Conservation (phyloP, 2,329 filamentous ascomycete genomes). For the Chaetomium sp. region DNA sequence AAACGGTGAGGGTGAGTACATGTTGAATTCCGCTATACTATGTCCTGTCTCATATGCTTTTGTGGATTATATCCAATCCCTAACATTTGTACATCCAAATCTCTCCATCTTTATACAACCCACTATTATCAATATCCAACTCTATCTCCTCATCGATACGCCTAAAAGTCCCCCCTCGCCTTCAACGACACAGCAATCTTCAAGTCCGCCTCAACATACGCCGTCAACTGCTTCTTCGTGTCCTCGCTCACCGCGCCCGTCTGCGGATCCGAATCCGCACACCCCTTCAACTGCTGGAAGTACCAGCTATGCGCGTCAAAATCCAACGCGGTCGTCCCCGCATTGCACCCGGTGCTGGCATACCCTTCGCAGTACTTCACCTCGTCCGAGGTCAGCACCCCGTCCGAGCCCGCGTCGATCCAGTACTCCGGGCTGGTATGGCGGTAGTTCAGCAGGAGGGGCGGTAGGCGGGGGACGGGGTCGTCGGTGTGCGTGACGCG, state of each 20-base stretch:
- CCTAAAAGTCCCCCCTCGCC: too few species aligned
- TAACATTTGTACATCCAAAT: too few species aligned
- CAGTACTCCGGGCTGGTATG: constrained; percentile 68
- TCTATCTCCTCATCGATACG: too few species aligned
- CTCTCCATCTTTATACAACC: too few species aligned
- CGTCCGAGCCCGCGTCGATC: constrained; percentile 36
- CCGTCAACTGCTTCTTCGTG: neutral
- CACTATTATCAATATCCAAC: too few species aligned
- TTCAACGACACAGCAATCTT: too few species aligned
- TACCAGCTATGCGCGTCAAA: constrained; percentile 43
- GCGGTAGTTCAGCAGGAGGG: constrained; percentile 52
- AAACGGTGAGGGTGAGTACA: too few species aligned
- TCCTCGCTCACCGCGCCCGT: constrained; percentile 33
- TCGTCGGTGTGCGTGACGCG: constrained; percentile 63
- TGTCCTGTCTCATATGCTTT: too few species aligned
- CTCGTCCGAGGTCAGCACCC: constrained; percentile 32
- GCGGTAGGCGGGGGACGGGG: constrained; percentile 61
- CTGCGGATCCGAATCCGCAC: constrained; percentile 24
- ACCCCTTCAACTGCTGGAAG: constrained; percentile 39
- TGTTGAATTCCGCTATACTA: too few species aligned
- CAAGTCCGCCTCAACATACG: too few species aligned
- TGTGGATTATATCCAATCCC: too few species aligned
- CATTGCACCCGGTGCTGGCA: constrained; percentile 45
- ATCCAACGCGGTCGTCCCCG: constrained; percentile 40
- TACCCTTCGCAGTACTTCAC: constrained; percentile 44